Conservation (phyloP, 2,329 filamentous ascomycete species). For the Colletotrichum sp. region DNA sequence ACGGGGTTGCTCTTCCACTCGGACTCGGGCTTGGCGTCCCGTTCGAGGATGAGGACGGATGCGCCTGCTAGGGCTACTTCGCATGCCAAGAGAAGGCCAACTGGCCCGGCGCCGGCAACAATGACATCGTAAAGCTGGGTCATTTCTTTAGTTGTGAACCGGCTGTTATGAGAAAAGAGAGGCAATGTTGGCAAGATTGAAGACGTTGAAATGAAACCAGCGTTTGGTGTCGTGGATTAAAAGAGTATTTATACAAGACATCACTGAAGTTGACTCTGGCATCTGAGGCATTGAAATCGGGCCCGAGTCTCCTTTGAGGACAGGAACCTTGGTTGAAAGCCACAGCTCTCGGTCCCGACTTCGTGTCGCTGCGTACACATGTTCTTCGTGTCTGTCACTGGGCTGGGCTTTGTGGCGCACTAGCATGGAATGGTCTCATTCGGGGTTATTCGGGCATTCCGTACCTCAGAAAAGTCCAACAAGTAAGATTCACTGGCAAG, state of each 20-base stretch:
- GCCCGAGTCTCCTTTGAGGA: not conserved
- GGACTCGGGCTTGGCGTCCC: conserved; percentile 40
- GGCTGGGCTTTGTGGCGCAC: not conserved
- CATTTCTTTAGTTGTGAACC: not conserved
- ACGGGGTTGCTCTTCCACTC: conserved; percentile 32
- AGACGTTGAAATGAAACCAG: not conserved
- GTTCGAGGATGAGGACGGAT: conserved; percentile 42
- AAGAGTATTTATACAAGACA: not conserved
- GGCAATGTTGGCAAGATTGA: not conserved
- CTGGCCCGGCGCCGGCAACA: conserved; percentile 37
- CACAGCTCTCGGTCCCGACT: not conserved
- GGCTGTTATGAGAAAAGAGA: not conserved
- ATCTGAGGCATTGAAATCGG: not conserved
- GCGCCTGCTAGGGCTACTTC: conserved; percentile 35
- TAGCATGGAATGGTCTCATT: not conserved
- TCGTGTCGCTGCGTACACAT: not conserved
- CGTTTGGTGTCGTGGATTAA: not conserved
- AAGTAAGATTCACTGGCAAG: not conserved
- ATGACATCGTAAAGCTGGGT: conserved; percentile 34
- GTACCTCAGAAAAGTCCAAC: not conserved
- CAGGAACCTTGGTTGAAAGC: not conserved
- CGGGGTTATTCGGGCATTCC: not conserved
- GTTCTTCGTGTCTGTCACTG: not conserved
- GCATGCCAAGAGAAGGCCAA: conserved; percentile 39
- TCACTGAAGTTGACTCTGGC: not conserved